phyloP scores from a whole-genome alignment of 2,329 filamentous ascomycete genomes.

The Monosporascus sp. region DNA sequence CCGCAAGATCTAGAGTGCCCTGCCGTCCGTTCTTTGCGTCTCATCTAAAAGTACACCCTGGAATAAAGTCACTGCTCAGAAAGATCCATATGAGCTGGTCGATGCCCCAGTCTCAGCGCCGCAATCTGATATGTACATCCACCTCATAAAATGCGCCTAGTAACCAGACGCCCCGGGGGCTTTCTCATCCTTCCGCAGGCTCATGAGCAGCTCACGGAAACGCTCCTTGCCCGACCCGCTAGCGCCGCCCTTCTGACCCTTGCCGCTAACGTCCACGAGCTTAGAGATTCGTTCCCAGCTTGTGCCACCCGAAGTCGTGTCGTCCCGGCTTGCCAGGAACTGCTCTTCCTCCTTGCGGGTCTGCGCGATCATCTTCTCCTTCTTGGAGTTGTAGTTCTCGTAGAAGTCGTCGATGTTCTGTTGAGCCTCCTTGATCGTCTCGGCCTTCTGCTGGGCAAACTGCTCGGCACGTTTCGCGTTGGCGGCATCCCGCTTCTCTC shows the following conservation, averaged over 20 bases:
- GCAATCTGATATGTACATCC: constrained; percentile 13
- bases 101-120: constrained; percentile 3
- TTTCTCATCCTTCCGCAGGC: constrained; percentile 90
- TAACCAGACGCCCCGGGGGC: constrained; percentile 62
- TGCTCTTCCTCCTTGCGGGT: constrained; percentile 89
- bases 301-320: constrained; percentile 89
- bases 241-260: constrained; percentile 80
- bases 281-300: constrained; percentile 99
- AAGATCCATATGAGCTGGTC: constrained; percentile 3
- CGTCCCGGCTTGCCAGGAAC: constrained; percentile 82
- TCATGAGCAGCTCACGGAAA: constrained; percentile 85
- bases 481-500: constrained; percentile 77
- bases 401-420: constrained; percentile 98
- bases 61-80: background rate
- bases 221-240: constrained; percentile 91
- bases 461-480: constrained; percentile 81
- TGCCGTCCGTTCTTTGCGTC: constrained; percentile 7
- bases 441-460: constrained; percentile 73
- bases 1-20: constrained; percentile 11
- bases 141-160: constrained; percentile 27
- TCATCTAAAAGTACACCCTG: constrained; percentile 21
- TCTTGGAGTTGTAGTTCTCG: constrained; percentile 98
- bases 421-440: constrained; percentile 84
- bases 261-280: constrained; percentile 93
- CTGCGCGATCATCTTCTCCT: constrained; percentile 86